Conservation (phyloP, 805 yeast genomes). For the Yarrowia keelungensis region DNA sequence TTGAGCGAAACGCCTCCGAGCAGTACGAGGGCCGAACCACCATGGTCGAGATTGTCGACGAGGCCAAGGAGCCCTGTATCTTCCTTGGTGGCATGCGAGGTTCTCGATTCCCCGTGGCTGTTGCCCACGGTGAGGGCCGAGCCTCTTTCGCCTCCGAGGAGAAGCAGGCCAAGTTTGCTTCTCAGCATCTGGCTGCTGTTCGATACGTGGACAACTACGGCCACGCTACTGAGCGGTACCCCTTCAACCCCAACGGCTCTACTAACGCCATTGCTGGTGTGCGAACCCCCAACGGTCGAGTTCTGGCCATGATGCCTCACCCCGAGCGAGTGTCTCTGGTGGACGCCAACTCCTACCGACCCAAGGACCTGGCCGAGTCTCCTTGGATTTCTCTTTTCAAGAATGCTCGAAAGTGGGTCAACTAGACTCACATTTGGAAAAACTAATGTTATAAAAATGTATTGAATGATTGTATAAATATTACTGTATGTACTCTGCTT, state of each 20-base stretch:
- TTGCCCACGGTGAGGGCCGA: conserved; percentile 98
- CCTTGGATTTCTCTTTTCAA: conserved; percentile 96
- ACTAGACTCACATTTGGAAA: conserved; percentile 39
- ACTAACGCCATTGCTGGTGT: conserved; percentile 93
- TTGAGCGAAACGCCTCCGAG: conserved; percentile 88
- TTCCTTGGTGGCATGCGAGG: conserved; percentile 92
- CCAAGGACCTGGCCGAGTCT: conserved; percentile 77
- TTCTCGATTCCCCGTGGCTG: conserved; percentile 93
- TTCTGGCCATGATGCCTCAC: conserved; percentile 98
- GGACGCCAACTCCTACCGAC: conserved; percentile 77
- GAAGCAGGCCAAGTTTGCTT: conserved; percentile 58
- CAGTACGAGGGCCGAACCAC: conserved; percentile 96
- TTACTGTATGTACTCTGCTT: not conserved
- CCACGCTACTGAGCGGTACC: conserved; percentile 77
- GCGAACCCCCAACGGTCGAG: conserved; percentile 89
- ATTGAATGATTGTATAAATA: conserved; percentile 19
- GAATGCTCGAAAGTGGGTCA: conserved; percentile 93
- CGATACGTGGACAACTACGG: conserved; percentile 94
- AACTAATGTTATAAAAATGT: conserved; percentile 32
- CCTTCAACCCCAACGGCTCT: conserved; percentile 96
- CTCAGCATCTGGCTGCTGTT: conserved; percentile 62
- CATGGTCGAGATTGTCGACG: conserved; percentile 79
- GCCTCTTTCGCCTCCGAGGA: conserved; percentile 68
- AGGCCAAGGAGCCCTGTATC: conserved; percentile 61
- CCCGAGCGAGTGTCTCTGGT: conserved; percentile 93